phyloP scores from a whole-genome alignment of 2,329 filamentous ascomycete genomes.

The Aspergillus terreus region DNA sequence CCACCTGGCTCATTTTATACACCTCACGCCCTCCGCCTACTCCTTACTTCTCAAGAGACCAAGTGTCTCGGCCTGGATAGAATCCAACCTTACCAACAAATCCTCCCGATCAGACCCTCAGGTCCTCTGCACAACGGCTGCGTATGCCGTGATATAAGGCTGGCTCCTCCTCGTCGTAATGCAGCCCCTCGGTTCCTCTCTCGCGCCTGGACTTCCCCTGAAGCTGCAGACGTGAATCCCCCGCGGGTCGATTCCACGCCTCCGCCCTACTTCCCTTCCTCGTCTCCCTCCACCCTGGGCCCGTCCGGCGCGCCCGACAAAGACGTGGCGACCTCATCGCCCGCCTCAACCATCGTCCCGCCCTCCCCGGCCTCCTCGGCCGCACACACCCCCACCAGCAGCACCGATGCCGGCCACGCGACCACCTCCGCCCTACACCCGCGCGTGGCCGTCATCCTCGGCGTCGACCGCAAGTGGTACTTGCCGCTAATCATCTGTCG shows the following conservation, averaged over 20 bases:
- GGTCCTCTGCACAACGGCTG: constrained; percentile 26
- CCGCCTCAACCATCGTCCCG: constrained; percentile 21
- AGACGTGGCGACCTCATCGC: constrained; percentile 27
- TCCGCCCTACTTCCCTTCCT: constrained; percentile 10
- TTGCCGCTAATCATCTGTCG: constrained; percentile 68
- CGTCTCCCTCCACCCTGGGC: background rate
- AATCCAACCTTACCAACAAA: too few species aligned
- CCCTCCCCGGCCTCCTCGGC: constrained; percentile 28
- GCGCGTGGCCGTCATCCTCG: constrained; percentile 72
- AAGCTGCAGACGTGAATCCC: constrained; percentile 23
- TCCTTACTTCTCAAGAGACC: too few species aligned
- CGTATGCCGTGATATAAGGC: constrained; percentile 38
- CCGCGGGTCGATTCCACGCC: constrained; percentile 10
- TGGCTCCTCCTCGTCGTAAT: constrained; percentile 39
- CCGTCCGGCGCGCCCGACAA: constrained; percentile 20
- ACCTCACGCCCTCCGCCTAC: too few species aligned
- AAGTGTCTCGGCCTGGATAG: too few species aligned
- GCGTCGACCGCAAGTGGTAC: constrained; percentile 70
- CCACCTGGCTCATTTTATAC: too few species aligned
- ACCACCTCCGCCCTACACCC: constrained; percentile 57
- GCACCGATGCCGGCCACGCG: constrained; percentile 27
- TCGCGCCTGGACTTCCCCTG: constrained; percentile 21
- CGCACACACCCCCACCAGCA: constrained; percentile 23
- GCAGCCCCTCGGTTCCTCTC: constrained; percentile 33
- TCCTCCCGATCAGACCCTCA: background rate